These are phyloP conservation scores for Kuraishia molischiana DNA, from an alignment of 805 yeast genomes.

Conservation along the genomic window DNA sequence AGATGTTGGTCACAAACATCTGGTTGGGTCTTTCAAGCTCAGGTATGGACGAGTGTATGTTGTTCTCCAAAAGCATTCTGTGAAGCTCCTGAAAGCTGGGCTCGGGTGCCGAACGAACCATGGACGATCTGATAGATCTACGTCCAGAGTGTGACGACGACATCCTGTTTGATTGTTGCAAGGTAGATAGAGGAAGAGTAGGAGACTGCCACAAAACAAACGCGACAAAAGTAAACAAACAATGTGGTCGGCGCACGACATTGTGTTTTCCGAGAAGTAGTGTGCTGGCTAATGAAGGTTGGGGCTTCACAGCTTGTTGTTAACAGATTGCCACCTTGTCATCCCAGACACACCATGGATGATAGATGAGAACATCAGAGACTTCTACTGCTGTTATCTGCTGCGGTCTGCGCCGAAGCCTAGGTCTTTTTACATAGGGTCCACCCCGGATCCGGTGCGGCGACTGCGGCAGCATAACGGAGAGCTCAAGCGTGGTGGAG, in stretches of 20 bases:
- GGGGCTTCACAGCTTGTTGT: no score
- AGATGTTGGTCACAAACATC: neutral
- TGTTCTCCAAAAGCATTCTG: neutral
- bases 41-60: neutral
- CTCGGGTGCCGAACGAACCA: neutral
- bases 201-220: no score
- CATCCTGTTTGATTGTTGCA: no score
- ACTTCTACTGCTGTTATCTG: constrained; percentile 64
- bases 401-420: constrained; percentile 50
- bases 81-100: neutral
- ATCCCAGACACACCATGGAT: no score
- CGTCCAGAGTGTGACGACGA: neutral
- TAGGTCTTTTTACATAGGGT: constrained; percentile 64
- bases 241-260: neutral
- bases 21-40: constrained; percentile 1
- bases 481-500: constrained; percentile 51
- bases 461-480: constrained; percentile 79
- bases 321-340: no score
- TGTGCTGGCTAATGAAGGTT: no score
- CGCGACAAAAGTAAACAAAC: constrained; percentile 3
- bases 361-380: constrained; percentile 13
- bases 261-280: no score
- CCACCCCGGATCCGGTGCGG: constrained; percentile 65
- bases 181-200: no score
- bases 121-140: neutral